Conservation (phyloP, 2,329 filamentous ascomycete genomes). For the Fusarium subtropicale region DNA sequence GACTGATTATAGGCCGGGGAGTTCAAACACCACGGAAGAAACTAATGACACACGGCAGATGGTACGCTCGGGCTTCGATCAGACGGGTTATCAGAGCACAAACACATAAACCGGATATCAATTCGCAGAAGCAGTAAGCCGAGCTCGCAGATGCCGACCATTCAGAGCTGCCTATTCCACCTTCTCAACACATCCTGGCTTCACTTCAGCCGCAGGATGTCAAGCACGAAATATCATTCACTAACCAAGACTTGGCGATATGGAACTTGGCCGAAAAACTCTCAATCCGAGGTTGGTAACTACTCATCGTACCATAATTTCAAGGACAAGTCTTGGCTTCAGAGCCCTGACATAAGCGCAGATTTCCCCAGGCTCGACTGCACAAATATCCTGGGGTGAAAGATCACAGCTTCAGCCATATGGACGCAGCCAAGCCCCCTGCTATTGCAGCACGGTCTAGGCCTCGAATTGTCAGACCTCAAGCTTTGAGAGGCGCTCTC, state of each 20-base stretch:
- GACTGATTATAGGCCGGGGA: slow-evolving; percentile 17
- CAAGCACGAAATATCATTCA: neutral
- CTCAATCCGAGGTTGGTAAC: slow-evolving; percentile 5
- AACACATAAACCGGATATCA: neutral
- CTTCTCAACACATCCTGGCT: neutral
- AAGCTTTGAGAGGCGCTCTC: slow-evolving; percentile 7
- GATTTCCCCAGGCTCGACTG: slow-evolving; percentile 36
- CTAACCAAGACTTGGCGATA: slow-evolving; percentile 19
- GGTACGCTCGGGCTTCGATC: slow-evolving; percentile 21
- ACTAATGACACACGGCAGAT: slow-evolving; percentile 15
- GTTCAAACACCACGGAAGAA: slow-evolving; percentile 7
- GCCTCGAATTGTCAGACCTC: slow-evolving; percentile 15
- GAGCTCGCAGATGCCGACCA: slow-evolving; percentile 13
- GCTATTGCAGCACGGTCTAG: slow-evolving; percentile 9
- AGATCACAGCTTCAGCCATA: slow-evolving; percentile 16
- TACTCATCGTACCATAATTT: slow-evolving; percentile 29
- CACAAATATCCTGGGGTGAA: slow-evolving; percentile 37
- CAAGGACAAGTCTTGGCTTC: slow-evolving; percentile 17
- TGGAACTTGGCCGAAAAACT: slow-evolving; percentile 39
- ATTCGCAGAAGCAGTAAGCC: slow-evolving; percentile 16
- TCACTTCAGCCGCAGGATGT: slow-evolving; percentile 10
- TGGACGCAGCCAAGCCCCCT: slow-evolving; percentile 32
- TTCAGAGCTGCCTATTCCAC: neutral
- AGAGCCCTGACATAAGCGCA: slow-evolving; percentile 25
- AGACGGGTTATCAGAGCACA: neutral